Evolutionary conservation across 768 basidiomycete genomes (phyloP), one percentile per base, ranked within the genome.

Genomic region (Cantharellus anzutake): DNA sequence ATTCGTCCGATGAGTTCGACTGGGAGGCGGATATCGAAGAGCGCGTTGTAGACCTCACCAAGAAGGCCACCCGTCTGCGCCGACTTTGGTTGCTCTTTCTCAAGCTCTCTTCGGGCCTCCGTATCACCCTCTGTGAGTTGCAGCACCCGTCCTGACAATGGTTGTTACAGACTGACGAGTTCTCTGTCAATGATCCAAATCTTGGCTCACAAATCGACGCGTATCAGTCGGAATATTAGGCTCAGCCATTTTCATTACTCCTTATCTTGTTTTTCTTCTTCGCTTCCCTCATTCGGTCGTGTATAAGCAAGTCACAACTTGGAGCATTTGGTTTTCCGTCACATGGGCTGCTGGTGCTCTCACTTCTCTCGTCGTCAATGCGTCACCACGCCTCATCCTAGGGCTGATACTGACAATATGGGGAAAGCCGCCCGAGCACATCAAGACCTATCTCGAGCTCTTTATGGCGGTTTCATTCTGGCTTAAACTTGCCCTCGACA

Each of bases 1-100:
- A 80, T 63, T 75, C 78, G 2, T 78, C 76, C 5, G 83, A 84
- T 66, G 81, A 85, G 64, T 85, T 87, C 64, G 75, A 85, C 71
- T 84, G 83, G 83, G 81, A 84, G 57, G 80, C 78, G 53, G 78
- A 81, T 11, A 75, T 75, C 34, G 69, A 67, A 41, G 61, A 65
- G 56, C 68, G 63, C 40, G 60, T 57, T 2, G 65, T 68, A 56
- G 59, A 67, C 14, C 66, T 66, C 3, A 66, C 66, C 20, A 65
- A 70, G 52, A 78, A 79, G 64, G 82, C 81, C 2, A 79, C 75
- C 64, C 76, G 84, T 56, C 79, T 80, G 56, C 76, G 82, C 51
- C 73, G 76, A 41, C 66, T 86, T 52, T 86, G 79, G 75, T 71
- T 79, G 41, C 72, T 73, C 1, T 84, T 84, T 67, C 78, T 84